Conservation (phyloP, 2,329 filamentous ascomycete genomes). For the Botrytis hyacinthi region DNA sequence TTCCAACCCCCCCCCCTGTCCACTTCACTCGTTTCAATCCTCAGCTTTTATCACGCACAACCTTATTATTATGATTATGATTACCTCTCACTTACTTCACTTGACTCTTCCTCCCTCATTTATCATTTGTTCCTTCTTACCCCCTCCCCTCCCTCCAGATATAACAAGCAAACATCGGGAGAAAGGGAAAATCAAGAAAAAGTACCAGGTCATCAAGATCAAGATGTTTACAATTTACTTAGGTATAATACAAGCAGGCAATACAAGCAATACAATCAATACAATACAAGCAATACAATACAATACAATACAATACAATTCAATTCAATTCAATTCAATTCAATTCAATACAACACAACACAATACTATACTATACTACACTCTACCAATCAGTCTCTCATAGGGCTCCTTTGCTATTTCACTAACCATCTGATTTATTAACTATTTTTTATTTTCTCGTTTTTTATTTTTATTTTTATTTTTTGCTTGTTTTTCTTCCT, state of each 20-base stretch:
- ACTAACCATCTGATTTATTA: background rate
- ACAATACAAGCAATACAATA: too few relatives aligned
- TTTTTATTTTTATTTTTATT: background rate
- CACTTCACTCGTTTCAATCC: slow-evolving; percentile 10
- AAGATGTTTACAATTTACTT: background rate
- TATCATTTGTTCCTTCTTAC: background rate
- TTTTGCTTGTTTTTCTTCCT: background rate
- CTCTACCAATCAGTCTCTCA: background rate
- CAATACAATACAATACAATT: too few relatives aligned
- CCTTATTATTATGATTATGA: background rate
- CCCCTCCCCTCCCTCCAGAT: background rate
- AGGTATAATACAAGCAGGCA: background rate
- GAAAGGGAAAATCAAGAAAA: background rate
- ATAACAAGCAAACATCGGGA: background rate
- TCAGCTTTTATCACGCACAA: slow-evolving; percentile 3
- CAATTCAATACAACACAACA: background rate
- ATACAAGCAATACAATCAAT: background rate
- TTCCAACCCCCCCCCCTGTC: background rate
- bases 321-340: background rate
- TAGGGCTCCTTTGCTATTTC: background rate
- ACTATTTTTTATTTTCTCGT: background rate
- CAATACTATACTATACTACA: background rate
- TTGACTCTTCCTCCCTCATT: background rate
- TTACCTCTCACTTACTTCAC: background rate
- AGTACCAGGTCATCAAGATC: background rate